Evolutionary conservation across 306 rosid genomes (phyloP).

Genomic region (Prunus mira): DNA sequence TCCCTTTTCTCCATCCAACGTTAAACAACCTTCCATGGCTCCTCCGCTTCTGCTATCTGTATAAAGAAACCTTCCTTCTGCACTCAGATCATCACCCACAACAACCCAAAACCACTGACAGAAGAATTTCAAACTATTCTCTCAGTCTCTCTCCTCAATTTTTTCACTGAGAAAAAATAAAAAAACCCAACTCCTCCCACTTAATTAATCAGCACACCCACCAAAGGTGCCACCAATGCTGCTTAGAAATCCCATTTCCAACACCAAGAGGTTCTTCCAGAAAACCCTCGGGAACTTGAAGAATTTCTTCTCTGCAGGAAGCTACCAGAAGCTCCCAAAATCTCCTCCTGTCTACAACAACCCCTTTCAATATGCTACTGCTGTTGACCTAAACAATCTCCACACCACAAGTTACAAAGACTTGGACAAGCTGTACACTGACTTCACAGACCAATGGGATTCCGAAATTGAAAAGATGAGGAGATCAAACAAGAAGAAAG

Average conservation of each 20-base stretch:
- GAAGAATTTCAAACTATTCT: neutral
- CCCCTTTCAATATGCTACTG: slow-evolving; percentile 4
- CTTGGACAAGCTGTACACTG: slow-evolving; percentile 41
- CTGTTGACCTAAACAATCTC: slow-evolving; percentile 17
- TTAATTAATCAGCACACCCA: neutral
- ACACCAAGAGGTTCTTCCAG: slow-evolving; percentile 71
- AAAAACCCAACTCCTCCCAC: slow-evolving; percentile 13
- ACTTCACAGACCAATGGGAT: slow-evolving; percentile 40
- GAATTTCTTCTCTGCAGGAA: slow-evolving; percentile 49
- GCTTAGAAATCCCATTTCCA: slow-evolving; percentile 62
- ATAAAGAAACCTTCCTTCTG: slow-evolving; percentile 45
- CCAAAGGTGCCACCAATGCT: slow-evolving; percentile 40
- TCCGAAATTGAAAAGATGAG: slow-evolving; percentile 22
- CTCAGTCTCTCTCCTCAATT: neutral
- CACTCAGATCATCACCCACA: slow-evolving; percentile 22
- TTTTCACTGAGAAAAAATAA: neutral
- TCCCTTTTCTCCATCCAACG: slow-evolving; percentile 18
- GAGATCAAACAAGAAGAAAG: slow-evolving; percentile 29
- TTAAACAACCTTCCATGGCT: slow-evolving; percentile 45
- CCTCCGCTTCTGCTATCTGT: slow-evolving; percentile 35
- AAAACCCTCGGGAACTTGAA: slow-evolving; percentile 66
- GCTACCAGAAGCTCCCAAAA: slow-evolving; percentile 71
- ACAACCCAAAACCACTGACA: slow-evolving; percentile 13
- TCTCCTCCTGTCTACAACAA: slow-evolving; percentile 28
- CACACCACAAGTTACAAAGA: slow-evolving; percentile 29